Conservation (phyloP, 2,329 filamentous ascomycete species). For the Aspergillus novofumigatus region DNA sequence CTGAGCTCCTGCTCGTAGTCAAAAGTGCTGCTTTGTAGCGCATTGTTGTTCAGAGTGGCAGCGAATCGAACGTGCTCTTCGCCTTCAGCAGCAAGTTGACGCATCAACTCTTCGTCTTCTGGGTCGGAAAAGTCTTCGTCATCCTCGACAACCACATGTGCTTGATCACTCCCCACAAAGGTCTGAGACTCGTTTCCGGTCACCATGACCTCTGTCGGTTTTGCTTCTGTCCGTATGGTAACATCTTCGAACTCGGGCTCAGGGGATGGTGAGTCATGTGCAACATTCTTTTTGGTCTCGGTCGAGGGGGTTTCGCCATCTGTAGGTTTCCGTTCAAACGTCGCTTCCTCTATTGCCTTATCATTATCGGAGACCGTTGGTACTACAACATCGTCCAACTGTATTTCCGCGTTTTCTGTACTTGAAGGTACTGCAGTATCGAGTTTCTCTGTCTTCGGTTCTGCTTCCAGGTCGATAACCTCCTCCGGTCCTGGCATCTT, state of each 20-base stretch:
- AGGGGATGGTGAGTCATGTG: constrained; percentile 41
- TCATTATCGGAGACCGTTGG: constrained; percentile 5
- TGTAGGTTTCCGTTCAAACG: constrained; percentile 13
- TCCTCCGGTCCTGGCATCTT: constrained; percentile 23
- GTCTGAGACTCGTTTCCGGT: constrained; percentile 23
- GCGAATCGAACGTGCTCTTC: constrained; percentile 94
- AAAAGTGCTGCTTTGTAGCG: constrained; percentile 63
- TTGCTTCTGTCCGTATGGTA: constrained; percentile 16
- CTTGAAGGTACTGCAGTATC: not conserved
- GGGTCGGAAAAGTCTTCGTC: constrained; percentile 73
- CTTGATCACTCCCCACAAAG: constrained; percentile 7
- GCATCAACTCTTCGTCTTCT: constrained; percentile 85
- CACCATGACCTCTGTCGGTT: constrained; percentile 16
- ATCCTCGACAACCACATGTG: constrained; percentile 37
- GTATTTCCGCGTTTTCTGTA: not conserved
- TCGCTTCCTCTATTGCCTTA: constrained; percentile 17
- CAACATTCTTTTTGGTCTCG: not conserved
- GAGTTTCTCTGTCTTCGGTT: constrained; percentile 2
- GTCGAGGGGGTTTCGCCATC: constrained; percentile 16
- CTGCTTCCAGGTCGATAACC: constrained; percentile 30
- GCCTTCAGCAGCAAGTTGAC: constrained; percentile 80
- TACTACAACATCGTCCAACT: not conserved
- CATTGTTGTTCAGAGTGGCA: constrained; percentile 75
- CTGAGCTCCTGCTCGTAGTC: constrained; percentile 86
- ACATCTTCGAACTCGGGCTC: constrained; percentile 30